Conservation (phyloP, 2,329 filamentous ascomycete genomes). For the Neonectria sp. region DNA sequence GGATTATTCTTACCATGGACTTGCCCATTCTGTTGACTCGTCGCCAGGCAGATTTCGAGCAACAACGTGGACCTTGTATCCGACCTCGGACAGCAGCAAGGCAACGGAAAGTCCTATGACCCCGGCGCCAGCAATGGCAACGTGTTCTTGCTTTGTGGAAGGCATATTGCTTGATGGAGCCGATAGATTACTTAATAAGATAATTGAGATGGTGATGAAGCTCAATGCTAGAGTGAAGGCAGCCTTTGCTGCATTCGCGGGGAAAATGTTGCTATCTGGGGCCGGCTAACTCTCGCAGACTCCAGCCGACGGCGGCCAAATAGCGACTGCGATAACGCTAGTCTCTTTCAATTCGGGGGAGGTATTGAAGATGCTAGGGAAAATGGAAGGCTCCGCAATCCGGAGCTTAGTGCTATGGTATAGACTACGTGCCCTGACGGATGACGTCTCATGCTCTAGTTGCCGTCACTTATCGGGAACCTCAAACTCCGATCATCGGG, state of each 20-base stretch:
- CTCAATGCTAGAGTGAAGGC: background rate
- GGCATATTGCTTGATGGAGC: background rate
- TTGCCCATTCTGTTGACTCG: slow-evolving; percentile 10
- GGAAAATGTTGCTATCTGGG: background rate
- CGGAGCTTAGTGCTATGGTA: too few relatives aligned
- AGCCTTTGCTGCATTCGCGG: background rate
- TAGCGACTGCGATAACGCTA: background rate
- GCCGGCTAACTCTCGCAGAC: background rate
- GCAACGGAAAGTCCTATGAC: slow-evolving; percentile 12
- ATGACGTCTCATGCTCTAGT: too few relatives aligned
- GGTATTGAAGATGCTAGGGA: too few relatives aligned
- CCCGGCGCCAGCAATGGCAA: slow-evolving; percentile 8
- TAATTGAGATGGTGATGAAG: background rate
- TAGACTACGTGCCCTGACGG: too few relatives aligned
- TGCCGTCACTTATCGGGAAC: too few relatives aligned
- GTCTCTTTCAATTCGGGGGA: background rate
- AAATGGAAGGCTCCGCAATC: too few relatives aligned
- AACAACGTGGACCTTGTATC: slow-evolving; percentile 9
- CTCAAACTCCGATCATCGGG: background rate
- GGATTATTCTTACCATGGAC: background rate
- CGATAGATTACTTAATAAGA: background rate
- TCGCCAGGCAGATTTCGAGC: slow-evolving; percentile 15
- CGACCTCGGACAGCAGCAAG: slow-evolving; percentile 5
- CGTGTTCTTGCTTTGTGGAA: background rate
- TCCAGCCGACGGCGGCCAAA: background rate